Conservation (phyloP, 352 stramenopile species). For the Halophytophthora batemanensis region DNA sequence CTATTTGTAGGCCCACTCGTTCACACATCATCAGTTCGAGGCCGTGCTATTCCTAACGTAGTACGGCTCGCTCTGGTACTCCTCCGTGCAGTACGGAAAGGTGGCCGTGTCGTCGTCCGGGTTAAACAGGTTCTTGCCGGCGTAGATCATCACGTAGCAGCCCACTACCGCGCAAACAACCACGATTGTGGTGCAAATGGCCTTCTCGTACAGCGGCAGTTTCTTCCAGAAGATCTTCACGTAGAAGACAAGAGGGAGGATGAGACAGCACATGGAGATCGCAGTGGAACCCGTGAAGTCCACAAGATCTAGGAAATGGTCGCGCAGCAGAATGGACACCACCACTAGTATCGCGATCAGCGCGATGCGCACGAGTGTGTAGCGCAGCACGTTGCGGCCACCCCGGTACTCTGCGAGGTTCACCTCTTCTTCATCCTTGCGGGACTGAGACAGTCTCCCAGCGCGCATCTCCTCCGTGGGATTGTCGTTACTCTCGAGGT, state of each 20-base stretch:
- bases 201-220: constrained; percentile 26
- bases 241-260: constrained; percentile 27
- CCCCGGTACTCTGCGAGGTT: constrained; percentile 11
- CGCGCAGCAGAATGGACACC: constrained; percentile 16
- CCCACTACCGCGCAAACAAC: constrained; percentile 15
- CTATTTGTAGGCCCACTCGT: no score
- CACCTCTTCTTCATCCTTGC: constrained; percentile 1
- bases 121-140: constrained; percentile 15
- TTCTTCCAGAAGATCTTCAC: constrained; percentile 21
- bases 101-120: constrained; percentile 7
- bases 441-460: neutral
- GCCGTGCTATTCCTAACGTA: constrained; percentile 10
- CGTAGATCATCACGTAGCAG: constrained; percentile 16
- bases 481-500: constrained; percentile 10
- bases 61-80: constrained; percentile 29
- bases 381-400: constrained; percentile 6
- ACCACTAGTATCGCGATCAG: constrained; percentile 19
- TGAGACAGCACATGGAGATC: constrained; percentile 24
- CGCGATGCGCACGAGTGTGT: constrained; percentile 13
- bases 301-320: constrained; percentile 23
- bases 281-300: constrained; percentile 27
- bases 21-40: neutral
- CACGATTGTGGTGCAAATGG: constrained; percentile 11
- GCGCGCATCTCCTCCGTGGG: constrained; percentile 1
- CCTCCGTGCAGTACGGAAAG: constrained; percentile 36